Evolutionary conservation across 352 stramenopile species (phyloP).

Genomic region (Pythium rhizo-oryzae): DNA sequence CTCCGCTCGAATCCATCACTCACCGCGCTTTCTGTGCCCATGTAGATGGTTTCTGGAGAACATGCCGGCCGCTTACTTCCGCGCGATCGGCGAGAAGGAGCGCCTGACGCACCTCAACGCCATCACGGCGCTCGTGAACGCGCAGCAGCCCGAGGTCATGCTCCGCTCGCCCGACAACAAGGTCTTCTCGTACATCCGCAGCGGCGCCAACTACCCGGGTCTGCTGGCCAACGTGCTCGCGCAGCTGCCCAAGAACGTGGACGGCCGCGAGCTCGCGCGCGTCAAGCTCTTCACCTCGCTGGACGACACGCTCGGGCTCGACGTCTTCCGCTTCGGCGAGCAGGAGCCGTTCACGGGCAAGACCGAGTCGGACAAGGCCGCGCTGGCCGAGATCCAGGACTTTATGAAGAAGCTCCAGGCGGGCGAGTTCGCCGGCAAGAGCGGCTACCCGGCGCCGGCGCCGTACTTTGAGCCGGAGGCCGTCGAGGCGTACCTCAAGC

Average conservation of each 20-base stretch:
- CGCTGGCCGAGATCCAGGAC: slow-evolving; percentile 55
- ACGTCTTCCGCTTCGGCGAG: slow-evolving; percentile 86
- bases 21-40: not conserved
- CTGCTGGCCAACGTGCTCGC: slow-evolving; percentile 71
- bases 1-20: not conserved
- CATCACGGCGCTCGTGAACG: slow-evolving; percentile 80
- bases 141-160: slow-evolving; percentile 80
- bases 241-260: slow-evolving; percentile 66
- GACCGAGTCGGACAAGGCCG: slow-evolving; percentile 57
- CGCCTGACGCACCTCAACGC: slow-evolving; percentile 87
- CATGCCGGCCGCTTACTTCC: slow-evolving; percentile 91
- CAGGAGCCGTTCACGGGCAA: slow-evolving; percentile 75
- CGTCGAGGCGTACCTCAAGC: slow-evolving; percentile 68
- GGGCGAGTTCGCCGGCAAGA: slow-evolving; percentile 65
- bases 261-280: slow-evolving; percentile 66
- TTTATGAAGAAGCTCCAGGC: slow-evolving; percentile 77
- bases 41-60: slow-evolving; percentile 85
- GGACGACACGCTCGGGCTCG: slow-evolving; percentile 82
- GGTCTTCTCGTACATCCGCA: slow-evolving; percentile 85
- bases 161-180: slow-evolving; percentile 76
- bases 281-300: slow-evolving; percentile 92
- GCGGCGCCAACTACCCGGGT: slow-evolving; percentile 73
- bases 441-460: slow-evolving; percentile 55
- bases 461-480: slow-evolving; percentile 60
- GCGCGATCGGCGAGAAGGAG: slow-evolving; percentile 82